These are phyloP conservation scores for Penicillium coprophilum DNA, from an alignment of 495 filamentous ascomycete genomes.

Conservation along the genomic window DNA sequence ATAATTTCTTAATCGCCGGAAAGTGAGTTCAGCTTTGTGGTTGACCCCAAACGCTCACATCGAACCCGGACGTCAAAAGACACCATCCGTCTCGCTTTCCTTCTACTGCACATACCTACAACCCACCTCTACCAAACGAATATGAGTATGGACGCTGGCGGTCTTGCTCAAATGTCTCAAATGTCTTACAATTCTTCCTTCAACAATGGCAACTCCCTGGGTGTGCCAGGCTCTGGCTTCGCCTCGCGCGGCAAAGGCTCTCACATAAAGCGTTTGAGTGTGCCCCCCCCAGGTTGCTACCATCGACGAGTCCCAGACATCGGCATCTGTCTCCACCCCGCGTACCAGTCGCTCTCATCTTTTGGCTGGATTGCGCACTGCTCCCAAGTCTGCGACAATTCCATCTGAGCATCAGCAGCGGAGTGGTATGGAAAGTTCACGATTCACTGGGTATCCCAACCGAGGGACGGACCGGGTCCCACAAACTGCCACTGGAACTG, in stretches of 20 bases:
- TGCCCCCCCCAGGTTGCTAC: constrained; percentile 61
- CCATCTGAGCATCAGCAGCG: constrained; percentile 59
- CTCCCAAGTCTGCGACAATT: constrained; percentile 80
- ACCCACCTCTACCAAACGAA: constrained; percentile 27
- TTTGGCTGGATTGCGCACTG: constrained; percentile 88
- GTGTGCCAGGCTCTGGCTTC: constrained; percentile 73
- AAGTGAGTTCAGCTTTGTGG: constrained; percentile 30
- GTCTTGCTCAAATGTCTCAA: constrained; percentile 99
- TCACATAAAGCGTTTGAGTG: constrained; percentile 79
- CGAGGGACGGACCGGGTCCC: constrained; percentile 51
- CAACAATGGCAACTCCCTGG: constrained; percentile 63
- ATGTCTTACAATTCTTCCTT: constrained; percentile 87
- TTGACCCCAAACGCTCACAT: constrained; percentile 34
- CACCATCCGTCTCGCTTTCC: constrained; percentile 21
- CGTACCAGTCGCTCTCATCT: constrained; percentile 93
- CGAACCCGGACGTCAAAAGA: constrained; percentile 17
- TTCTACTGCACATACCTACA: constrained; percentile 41
- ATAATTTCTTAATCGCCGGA: constrained; percentile 43
- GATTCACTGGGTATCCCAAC: constrained; percentile 43
- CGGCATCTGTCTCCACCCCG: constrained; percentile 61
- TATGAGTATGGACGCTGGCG: constrained; percentile 95
- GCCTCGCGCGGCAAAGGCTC: constrained; percentile 79
- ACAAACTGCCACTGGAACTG: constrained; percentile 61
- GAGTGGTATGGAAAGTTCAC: constrained; percentile 46
- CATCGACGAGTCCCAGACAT: constrained; percentile 64